Conservation (phyloP, 1,284 basidiomycete species). For the Ceratobasidium sp. region DNA sequence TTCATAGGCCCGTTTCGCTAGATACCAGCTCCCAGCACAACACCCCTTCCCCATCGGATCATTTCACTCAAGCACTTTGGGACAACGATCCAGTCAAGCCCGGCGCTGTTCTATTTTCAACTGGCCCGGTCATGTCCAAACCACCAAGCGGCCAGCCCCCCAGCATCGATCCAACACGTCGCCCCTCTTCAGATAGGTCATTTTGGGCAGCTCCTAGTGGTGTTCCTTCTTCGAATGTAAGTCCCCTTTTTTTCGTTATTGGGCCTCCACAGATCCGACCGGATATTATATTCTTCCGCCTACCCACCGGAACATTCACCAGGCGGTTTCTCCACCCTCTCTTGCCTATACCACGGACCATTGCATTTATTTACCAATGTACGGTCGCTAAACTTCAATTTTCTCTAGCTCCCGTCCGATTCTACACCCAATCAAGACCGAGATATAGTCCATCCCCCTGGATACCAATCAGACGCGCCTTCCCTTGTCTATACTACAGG, state of each 20-base stretch:
- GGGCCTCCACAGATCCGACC: not conserved
- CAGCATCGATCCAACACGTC: conserved; percentile 15
- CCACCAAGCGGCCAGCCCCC: not conserved
- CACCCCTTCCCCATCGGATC: too few species aligned
- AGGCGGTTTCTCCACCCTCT: conserved; percentile 2
- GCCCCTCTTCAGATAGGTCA: not conserved
- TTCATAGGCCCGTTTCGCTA: not conserved
- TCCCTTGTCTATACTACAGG: conserved; percentile 35
- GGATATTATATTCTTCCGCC: conserved; percentile 4
- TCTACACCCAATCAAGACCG: conserved; percentile 2
- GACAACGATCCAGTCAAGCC: conserved; percentile 17
- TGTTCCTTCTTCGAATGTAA: conserved; percentile 11
- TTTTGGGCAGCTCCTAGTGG: conserved; percentile 18
- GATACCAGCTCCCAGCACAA: not conserved
- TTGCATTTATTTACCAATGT: conserved; percentile 1
- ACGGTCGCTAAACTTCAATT: conserved; percentile 20
- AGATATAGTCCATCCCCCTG: not conserved
- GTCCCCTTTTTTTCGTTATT: not conserved
- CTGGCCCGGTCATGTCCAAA: conserved; percentile 33
- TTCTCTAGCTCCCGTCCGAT: conserved; percentile 18
- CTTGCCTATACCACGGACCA: not conserved
- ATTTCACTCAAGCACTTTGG: conserved; percentile 21
- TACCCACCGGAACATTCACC: conserved; percentile 11
- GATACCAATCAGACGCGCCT: conserved; percentile 9
- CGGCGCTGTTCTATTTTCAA: conserved; percentile 30